These are phyloP conservation scores for Gastrodia elata DNA, from an alignment of 106 monocot species.

Conservation along the genomic window DNA sequence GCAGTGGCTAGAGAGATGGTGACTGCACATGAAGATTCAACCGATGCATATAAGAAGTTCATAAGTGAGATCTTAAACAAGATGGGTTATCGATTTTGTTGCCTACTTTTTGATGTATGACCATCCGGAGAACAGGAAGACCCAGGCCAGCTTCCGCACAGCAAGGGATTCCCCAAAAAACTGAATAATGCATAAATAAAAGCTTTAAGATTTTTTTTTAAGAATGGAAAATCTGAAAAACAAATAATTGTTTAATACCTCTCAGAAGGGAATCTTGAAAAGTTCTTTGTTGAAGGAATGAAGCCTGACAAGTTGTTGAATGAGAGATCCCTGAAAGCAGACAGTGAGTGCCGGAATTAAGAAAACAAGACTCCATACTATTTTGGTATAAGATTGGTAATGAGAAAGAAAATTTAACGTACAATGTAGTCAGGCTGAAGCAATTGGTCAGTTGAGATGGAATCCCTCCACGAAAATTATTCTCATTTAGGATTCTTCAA, in stretches of 20 bases:
- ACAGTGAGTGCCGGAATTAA: background rate
- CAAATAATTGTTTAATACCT: conserved; percentile 37
- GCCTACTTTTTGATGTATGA: conserved; percentile 44
- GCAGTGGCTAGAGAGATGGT: conserved; percentile 33
- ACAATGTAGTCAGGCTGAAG: conserved; percentile 81
- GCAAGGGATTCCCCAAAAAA: conserved; percentile 71
- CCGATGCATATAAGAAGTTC: background rate
- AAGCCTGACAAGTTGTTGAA: conserved; percentile 89
- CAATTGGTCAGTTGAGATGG: conserved; percentile 77
- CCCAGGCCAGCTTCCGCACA: conserved; percentile 44
- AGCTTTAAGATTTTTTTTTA: background rate
- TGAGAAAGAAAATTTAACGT: conserved; percentile 15
- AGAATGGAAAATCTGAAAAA: background rate
- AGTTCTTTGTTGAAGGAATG: conserved; percentile 59
- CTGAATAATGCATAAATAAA: conserved; percentile 16
- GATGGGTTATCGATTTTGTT: background rate
- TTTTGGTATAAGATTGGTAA: background rate
- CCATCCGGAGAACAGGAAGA: conserved; percentile 28
- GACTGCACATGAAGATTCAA: conserved; percentile 28
- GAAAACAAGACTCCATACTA: background rate
- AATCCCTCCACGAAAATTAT: conserved; percentile 66
- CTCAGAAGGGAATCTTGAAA: conserved; percentile 60
- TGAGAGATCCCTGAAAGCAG: conserved; percentile 69
- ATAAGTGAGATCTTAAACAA: background rate
- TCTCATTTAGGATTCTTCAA: conserved; percentile 79